Conservation (phyloP, 2,329 filamentous ascomycete species). For the Diplodia seriata region DNA sequence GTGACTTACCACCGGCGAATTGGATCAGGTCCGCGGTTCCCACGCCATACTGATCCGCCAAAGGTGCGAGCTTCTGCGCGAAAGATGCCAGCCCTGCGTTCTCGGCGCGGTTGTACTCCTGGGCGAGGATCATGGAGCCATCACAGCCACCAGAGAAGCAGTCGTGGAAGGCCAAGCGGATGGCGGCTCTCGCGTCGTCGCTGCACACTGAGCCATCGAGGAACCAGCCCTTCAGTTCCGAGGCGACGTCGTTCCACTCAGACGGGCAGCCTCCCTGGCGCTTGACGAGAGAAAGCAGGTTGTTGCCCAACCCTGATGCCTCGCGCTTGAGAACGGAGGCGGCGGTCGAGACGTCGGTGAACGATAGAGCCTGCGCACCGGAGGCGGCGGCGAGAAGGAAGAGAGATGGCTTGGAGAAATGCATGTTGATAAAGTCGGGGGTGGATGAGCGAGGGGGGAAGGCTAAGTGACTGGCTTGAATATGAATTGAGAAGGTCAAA, state of each 20-base stretch:
- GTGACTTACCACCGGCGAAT: conserved; percentile 49
- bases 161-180: conserved; percentile 45
- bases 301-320: conserved; percentile 11
- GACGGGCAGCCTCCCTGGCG: conserved; percentile 36
- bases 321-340: conserved; percentile 26
- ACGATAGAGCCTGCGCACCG: conserved; percentile 20
- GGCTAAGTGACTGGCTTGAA: not conserved
- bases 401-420: conserved; percentile 19
- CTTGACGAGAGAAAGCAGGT: conserved; percentile 12
- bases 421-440: conserved; percentile 14
- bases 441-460: not conserved
- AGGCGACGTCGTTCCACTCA: conserved; percentile 39
- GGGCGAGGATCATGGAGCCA: conserved; percentile 50
- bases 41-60: conserved; percentile 54
- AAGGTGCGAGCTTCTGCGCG: conserved; percentile 46
- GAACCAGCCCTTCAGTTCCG: conserved; percentile 37
- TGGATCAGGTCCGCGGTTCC: conserved; percentile 63
- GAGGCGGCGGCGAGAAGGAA: conserved; percentile 10
- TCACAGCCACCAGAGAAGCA: conserved; percentile 50
- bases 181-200: conserved; percentile 41
- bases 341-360: conserved; percentile 29
- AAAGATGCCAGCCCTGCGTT: conserved; percentile 58
- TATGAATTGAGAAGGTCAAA: not conserved
- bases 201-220: conserved; percentile 39
- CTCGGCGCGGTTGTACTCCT: conserved; percentile 46